Percentiles rank a stretch among this genome's conserved stretches.
Evolutionary conservation across 257 asterid genomes (phyloP).

Genomic region (Ilex aquifolium): DNA sequence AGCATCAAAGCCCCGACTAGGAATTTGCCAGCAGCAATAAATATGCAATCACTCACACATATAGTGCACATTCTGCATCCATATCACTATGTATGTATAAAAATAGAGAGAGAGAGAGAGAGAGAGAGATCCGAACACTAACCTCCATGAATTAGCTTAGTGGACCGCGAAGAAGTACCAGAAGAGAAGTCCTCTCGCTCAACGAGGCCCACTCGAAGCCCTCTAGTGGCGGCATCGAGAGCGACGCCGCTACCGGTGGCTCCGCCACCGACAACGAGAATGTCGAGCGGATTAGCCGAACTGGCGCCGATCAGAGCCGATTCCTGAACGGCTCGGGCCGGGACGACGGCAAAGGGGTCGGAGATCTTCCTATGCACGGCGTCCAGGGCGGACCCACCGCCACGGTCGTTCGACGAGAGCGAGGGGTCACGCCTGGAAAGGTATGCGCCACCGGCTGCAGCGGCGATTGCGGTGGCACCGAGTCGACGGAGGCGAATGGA

Average conservation of each 20-base stretch:
- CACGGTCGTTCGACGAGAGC: slow-evolving; percentile 65
- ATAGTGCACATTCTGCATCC: neutral
- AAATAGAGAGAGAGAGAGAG: neutral
- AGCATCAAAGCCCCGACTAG: neutral
- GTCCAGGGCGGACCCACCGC: slow-evolving; percentile 35
- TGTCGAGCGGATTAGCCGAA: slow-evolving; percentile 70
- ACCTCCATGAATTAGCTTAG: slow-evolving; percentile 98
- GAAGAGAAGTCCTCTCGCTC: slow-evolving; percentile 95
- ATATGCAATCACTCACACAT: neutral
- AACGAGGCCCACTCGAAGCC: slow-evolving; percentile 96
- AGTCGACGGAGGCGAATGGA: slow-evolving; percentile 3
- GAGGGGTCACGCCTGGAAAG: slow-evolving; percentile 38
- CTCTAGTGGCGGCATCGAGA: slow-evolving; percentile 90
- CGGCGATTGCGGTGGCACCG: slow-evolving; percentile 60
- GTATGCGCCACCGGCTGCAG: slow-evolving; percentile 58
- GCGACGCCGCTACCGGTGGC: slow-evolving; percentile 97
- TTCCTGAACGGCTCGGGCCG: slow-evolving; percentile 69
- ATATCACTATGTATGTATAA: neutral
- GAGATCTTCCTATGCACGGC: slow-evolving; percentile 40
- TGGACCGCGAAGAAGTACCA: slow-evolving; percentile 94
- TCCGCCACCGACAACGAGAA: slow-evolving; percentile 92
- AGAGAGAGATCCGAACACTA: slow-evolving; percentile 10
- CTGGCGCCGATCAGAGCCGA: slow-evolving; percentile 59
- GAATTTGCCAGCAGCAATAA: neutral
- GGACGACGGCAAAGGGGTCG: slow-evolving; percentile 57